Percentiles rank a stretch among this genome's conserved stretches.
phyloP scores from a whole-genome alignment of 352 stramenopile genomes.

The Phytophthora boehmeriae region DNA sequence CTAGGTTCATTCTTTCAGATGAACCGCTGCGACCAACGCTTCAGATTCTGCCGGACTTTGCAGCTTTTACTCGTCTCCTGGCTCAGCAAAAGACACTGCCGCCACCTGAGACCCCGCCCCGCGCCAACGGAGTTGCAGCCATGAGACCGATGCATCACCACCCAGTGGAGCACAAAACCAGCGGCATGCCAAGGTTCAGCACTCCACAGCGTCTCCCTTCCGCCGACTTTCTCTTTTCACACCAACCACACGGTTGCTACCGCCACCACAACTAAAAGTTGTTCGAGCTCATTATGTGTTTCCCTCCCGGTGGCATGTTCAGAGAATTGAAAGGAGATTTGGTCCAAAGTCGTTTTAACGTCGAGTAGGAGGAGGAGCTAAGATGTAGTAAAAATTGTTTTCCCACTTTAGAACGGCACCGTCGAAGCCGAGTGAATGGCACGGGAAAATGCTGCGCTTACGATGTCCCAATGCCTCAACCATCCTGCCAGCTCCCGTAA shows the following conservation, averaged over 20 bases:
- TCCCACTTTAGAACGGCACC: not conserved
- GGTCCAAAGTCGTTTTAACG: not conserved
- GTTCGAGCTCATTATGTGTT: not conserved
- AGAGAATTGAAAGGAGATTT: not conserved
- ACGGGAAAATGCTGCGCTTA: too few relatives aligned
- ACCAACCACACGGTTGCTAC: conserved; percentile 1
- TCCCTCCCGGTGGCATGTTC: not conserved
- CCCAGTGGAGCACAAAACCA: not conserved
- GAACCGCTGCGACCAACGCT: not conserved
- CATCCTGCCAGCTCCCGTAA: too few relatives aligned
- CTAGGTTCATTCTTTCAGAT: conserved; percentile 3
- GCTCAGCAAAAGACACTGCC: conserved; percentile 8
- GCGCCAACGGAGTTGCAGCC: not conserved
- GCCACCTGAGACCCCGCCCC: not conserved
- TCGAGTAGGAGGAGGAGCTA: not conserved
- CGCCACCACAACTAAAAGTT: not conserved
- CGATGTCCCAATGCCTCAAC: too few relatives aligned
- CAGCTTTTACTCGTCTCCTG: conserved; percentile 20
- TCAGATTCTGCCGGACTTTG: conserved; percentile 2
- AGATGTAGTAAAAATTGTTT: not conserved
- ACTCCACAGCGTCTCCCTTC: conserved; percentile 1
- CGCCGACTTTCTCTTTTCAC: not conserved
- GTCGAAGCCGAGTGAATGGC: too few relatives aligned
- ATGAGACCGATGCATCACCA: conserved; percentile 2
- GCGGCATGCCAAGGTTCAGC: not conserved